Evolutionary conservation across 352 stramenopile genomes (phyloP).

Genomic region (Phytophthora megakarya): DNA sequence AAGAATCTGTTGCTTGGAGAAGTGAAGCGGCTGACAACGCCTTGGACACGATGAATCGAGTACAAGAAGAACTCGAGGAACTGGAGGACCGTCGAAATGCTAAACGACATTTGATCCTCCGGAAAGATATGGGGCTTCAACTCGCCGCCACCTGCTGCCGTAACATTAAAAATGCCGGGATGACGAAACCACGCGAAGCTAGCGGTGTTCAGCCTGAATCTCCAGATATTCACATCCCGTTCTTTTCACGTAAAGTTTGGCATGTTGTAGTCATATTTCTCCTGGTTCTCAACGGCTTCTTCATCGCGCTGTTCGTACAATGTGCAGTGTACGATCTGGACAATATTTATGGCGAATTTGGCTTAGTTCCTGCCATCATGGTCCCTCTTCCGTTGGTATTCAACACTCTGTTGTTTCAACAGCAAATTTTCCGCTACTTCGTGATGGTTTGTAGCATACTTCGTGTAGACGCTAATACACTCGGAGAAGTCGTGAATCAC

Average conservation of each 20-base stretch:
- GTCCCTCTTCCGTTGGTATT: constrained; percentile 46
- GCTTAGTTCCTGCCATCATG: constrained; percentile 32
- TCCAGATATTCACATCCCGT: constrained; percentile 35
- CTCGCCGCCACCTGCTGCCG: constrained; percentile 24
- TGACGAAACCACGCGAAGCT: constrained; percentile 6
- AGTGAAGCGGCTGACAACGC: constrained; percentile 23
- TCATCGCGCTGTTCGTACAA: constrained; percentile 59
- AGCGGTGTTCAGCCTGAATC: constrained; percentile 17
- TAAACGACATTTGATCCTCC: constrained; percentile 16
- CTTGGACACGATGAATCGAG: constrained; percentile 23
- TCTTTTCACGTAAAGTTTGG: constrained; percentile 65
- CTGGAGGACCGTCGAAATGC: constrained; percentile 21
- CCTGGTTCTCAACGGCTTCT: constrained; percentile 71
- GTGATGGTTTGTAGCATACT: constrained; percentile 58
- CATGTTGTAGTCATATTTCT: constrained; percentile 62
- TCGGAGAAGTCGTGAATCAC: constrained; percentile 58
- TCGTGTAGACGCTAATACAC: constrained; percentile 46
- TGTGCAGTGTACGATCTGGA: constrained; percentile 55
- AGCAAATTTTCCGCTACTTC: constrained; percentile 62
- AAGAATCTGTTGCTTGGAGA: constrained; percentile 19
- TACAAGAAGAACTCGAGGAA: constrained; percentile 29
- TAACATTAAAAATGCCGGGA: constrained; percentile 11
- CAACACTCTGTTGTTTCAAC: constrained; percentile 63
- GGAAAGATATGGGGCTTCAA: constrained; percentile 28
- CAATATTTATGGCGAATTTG: constrained; percentile 36